These are phyloP conservation scores for Gossypium herbaceum DNA, from an alignment of 345 rosid species.

Conservation along the genomic window DNA sequence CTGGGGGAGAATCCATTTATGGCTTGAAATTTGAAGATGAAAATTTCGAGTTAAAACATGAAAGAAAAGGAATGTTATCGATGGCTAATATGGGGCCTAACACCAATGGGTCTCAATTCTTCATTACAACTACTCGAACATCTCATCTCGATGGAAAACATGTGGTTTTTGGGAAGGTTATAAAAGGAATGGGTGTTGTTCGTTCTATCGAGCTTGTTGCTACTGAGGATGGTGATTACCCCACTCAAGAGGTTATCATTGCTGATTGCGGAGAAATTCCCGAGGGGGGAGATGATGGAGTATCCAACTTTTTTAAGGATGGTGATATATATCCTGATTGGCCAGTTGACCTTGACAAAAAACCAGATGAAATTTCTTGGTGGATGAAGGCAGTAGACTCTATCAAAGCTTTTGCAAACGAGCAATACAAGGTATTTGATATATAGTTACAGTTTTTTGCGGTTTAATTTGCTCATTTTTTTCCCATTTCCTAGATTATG, in stretches of 20 bases:
- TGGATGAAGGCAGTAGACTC: slow-evolving; percentile 84
- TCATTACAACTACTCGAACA: slow-evolving; percentile 78
- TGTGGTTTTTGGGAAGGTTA: slow-evolving; percentile 84
- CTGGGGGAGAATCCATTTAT: slow-evolving; percentile 90
- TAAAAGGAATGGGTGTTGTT: slow-evolving; percentile 91
- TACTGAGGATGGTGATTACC: slow-evolving; percentile 46
- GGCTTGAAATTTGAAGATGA: slow-evolving; percentile 91
- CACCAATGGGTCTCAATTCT: slow-evolving; percentile 95
- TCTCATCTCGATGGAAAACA: slow-evolving; percentile 89
- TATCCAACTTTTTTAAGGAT: slow-evolving; percentile 70
- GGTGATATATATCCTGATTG: slow-evolving; percentile 93
- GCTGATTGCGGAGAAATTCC: slow-evolving; percentile 77
- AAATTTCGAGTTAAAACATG: slow-evolving; percentile 80
- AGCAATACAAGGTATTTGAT: slow-evolving; percentile 56
- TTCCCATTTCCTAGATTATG: neutral
- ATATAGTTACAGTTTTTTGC: neutral
- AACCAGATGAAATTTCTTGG: slow-evolving; percentile 66
- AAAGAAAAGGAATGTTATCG: slow-evolving; percentile 93
- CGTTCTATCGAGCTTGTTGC: slow-evolving; percentile 73
- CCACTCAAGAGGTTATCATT: slow-evolving; percentile 53
- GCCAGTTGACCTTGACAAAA: slow-evolving; percentile 75
- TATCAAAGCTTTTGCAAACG: slow-evolving; percentile 71
- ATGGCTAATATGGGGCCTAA: slow-evolving; percentile 86
- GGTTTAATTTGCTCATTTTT: neutral
- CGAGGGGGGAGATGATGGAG: slow-evolving; percentile 74